phyloP scores from a whole-genome alignment of 179 eudicot genomes.

The Drosera spatulata region DNA sequence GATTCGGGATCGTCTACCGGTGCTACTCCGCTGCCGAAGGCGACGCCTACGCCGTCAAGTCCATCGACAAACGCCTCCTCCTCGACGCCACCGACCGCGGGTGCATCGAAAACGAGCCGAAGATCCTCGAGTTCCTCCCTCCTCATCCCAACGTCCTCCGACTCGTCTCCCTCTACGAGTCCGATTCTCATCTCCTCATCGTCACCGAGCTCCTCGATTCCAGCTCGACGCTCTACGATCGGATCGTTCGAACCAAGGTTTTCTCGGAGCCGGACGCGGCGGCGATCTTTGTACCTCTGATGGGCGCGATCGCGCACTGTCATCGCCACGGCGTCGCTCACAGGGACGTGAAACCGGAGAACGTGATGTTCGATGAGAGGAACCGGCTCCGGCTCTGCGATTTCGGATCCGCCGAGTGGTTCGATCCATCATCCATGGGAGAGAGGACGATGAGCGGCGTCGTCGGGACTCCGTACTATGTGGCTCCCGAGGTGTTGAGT shows the following conservation, averaged over 20 bases:
- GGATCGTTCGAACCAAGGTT: conserved; percentile 14
- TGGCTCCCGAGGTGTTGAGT: conserved; percentile 77
- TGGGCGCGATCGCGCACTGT: conserved; percentile 47
- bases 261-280: conserved; percentile 53
- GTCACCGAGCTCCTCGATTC: conserved; percentile 66
- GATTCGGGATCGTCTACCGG: conserved; percentile 77
- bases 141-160: conserved; percentile 51
- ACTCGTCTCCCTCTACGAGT: conserved; percentile 45
- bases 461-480: conserved; percentile 92
- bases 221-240: conserved; percentile 34
- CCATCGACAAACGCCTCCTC: conserved; percentile 51
- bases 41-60: conserved; percentile 48
- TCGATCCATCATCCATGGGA: conserved; percentile 12
- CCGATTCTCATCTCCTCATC: conserved; percentile 47
- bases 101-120: conserved; percentile 78
- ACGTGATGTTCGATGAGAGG: conserved; percentile 49
- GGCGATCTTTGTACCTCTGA: conserved; percentile 24
- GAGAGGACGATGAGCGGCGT: conserved; percentile 50
- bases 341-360: conserved; percentile 82
- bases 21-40: conserved; percentile 35
- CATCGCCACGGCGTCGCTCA: conserved; percentile 65
- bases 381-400: conserved; percentile 59
- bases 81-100: conserved; percentile 45
- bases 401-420: conserved; percentile 89
- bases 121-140: conserved; percentile 50